phyloP scores from a whole-genome alignment of 1,284 basidiomycete species.

The Mrakiaceae sp. region DNA sequence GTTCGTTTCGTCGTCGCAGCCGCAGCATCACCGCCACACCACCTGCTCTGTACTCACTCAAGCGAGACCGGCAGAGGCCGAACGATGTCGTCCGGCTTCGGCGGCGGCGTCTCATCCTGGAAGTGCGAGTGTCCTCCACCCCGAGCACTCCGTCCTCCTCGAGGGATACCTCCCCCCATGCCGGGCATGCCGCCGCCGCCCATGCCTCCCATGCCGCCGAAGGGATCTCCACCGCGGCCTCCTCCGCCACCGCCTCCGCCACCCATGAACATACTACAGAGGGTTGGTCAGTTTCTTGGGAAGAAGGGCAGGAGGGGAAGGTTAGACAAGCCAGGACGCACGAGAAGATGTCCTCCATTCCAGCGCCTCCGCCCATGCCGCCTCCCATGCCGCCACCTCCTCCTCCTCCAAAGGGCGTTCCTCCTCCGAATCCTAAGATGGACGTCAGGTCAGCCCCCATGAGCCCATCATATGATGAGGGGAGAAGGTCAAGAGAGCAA shows the following conservation, averaged over 20 bases:
- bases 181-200: conserved; percentile 28
- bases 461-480: conserved; percentile 37
- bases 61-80: conserved; percentile 78
- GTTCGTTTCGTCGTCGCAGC: too few species aligned
- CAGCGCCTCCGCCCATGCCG: conserved; percentile 29
- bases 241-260: conserved; percentile 20
- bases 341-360: conserved; percentile 28
- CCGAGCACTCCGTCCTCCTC: conserved; percentile 26
- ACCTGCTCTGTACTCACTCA: conserved; percentile 32
- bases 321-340: conserved; percentile 16
- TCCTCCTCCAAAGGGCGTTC: conserved; percentile 42
- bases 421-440: conserved; percentile 34
- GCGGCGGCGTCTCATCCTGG: conserved; percentile 32
- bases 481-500: conserved; percentile 20
- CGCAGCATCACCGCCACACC: too few species aligned
- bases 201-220: conserved; percentile 28
- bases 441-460: conserved; percentile 24
- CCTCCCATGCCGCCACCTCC: conserved; percentile 34
- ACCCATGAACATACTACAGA: conserved; percentile 18
- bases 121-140: conserved; percentile 23
- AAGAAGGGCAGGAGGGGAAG: conserved; percentile 4
- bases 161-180: conserved; percentile 47
- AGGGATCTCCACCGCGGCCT: conserved; percentile 20
- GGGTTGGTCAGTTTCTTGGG: conserved; percentile 21
- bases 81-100: conserved; percentile 52